Base-by-base conservation (phyloP, 306 rosid species). In the Gastrolobium villosum region DNA sequence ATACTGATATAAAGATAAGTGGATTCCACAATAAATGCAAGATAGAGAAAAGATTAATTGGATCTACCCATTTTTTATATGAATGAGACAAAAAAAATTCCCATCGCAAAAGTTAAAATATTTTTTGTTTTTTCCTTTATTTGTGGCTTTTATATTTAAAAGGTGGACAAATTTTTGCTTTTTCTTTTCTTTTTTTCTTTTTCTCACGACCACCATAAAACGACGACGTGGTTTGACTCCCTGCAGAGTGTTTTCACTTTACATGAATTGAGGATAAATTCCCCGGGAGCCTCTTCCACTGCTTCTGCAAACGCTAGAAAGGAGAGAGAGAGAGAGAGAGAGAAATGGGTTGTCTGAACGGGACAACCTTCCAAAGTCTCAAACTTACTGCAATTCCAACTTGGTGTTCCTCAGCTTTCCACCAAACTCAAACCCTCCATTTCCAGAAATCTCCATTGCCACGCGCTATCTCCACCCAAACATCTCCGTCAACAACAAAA, bases 341-440 rank as follows among this genome's bases (percentile, higher is more conserved):
- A 63, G 50, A 74, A 32, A 89, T 83, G 95, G 84, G 88, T 70
- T 91, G 80, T 74, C 43, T 84, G 30, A 86, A 87, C 79, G 84
- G 79, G 41, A 79, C 91, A 56, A 76, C 87, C 74, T 72, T 85
- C 14, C 84, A 79, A 44, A 79, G 86, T 46, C 84, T 88, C 32
- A 89, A 85, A 76, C 87, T 87, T 31, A 65, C 83, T 34, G 2
- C 82, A 41, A 36, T 84, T 67, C 90, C 90, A 32, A 30, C 81
- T 8, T 63, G 81, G 4, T 84, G 88, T 65, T 79, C 87, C 71
- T 65, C 87, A 20, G 73, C 44, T 70, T 83, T 82, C 9, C 54
- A 78, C 43, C 70, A 64, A 85, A 53, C 53, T 59, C 72, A 11
- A 67, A 35, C 77, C 70, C 67, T 63, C 7, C 44, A 14, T 53